Evolutionary conservation across 192 early-diverging fungal species (phyloP), one percentile per base, ranked within the genome.

Genomic region (Dispira simplex): DNA sequence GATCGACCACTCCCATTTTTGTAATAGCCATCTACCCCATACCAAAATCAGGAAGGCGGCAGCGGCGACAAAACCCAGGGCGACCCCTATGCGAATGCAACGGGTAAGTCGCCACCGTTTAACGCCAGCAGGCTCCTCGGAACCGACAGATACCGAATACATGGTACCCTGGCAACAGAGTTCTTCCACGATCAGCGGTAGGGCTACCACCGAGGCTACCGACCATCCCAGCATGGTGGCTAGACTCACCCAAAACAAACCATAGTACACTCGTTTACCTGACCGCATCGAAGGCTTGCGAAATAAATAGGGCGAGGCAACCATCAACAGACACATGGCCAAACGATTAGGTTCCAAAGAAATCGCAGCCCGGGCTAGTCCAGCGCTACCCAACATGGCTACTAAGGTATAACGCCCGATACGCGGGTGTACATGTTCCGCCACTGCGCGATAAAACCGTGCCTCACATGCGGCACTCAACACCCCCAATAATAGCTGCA

Each of bases 281-380:
- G 69, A 65, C 13, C 69, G 66, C 13, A 68, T 64, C 12, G 73
- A 71, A 3, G 86, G 83, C 12, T 76, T 73, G 8, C 67, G 56
- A 26, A 98, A 77, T 13, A 79, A 81, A 9, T 79, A 71, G 6
- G 89, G 82, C 47, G 83, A 82, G 2, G 90, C 92, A 39, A 95
- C 63, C 64, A 84, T 85, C 8, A 81, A 76, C 13, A 79, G 68
- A 64, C 81, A 86, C 96, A 97, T 99, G 49, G 91, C 84, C 76
- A 96, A 95, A 23, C 88, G 81, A 11, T 91, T 91, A 0, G 96
- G 96, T 39, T 97, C 73, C 69, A 82, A 84, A 28, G 93, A 91
- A 75, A 65, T 79, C 0, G 87, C 80, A 11, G 92, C 73, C 59
- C 89, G 88, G 70, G 84, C 94, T 83, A 97, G 86, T 26, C 95